Conservation (phyloP, 2,329 filamentous ascomycete genomes). For the Phialophora macrospora region DNA sequence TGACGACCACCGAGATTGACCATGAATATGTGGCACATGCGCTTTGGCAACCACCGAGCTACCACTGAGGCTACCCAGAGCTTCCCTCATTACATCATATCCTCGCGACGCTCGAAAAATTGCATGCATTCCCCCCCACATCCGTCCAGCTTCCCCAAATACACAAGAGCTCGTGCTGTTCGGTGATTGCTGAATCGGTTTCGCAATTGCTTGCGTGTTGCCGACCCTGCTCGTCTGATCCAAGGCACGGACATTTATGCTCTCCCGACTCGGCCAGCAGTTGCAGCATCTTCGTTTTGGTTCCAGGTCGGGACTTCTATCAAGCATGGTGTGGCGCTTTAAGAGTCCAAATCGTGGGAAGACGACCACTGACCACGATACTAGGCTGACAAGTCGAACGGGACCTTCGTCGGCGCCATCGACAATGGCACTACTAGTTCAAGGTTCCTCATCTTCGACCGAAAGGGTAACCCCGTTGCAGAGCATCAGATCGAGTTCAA, state of each 20-base stretch:
- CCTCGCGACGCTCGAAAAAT: neutral
- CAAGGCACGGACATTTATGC: conserved; percentile 8
- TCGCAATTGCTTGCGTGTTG: neutral
- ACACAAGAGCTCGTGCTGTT: conserved; percentile 1
- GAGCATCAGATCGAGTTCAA: conserved; percentile 80
- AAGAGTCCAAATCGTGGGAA: neutral
- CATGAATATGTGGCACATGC: neutral
- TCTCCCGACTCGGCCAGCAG: conserved; percentile 18
- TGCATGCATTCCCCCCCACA: conserved; percentile 11
- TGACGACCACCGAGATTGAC: neutral
- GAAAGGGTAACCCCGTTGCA: conserved; percentile 71
- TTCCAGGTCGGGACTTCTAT: neutral
- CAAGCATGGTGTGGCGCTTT: conserved; percentile 15
- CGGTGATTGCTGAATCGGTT: neutral
- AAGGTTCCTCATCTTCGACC: conserved; percentile 81
- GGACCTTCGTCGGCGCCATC: conserved; percentile 72
- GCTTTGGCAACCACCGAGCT: neutral
- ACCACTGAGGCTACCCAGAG: neutral
- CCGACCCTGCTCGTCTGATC: neutral
- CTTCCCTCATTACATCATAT: conserved; percentile 12
- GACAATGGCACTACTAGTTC: conserved; percentile 85
- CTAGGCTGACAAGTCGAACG: conserved; percentile 24
- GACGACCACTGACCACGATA: neutral
- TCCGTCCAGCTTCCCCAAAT: neutral
- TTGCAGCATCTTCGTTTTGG: conserved; percentile 10